These are phyloP conservation scores for Afroboletus lepidellus DNA, from an alignment of 1,284 basidiomycete genomes.

Conservation along the genomic window DNA sequence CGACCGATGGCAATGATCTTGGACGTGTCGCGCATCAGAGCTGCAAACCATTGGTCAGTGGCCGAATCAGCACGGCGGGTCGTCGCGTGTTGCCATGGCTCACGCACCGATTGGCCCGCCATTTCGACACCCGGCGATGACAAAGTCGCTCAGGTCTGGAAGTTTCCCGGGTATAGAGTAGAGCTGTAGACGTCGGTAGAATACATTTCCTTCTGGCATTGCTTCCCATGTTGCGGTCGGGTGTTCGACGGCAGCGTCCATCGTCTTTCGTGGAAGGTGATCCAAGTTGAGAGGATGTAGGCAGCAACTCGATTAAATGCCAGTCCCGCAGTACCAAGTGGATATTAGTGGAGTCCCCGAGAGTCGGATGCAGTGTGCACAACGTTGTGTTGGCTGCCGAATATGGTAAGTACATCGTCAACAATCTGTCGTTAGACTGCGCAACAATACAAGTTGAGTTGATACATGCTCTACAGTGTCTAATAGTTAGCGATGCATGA, in stretches of 20 bases:
- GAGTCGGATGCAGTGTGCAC: too few species aligned
- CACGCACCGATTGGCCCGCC: slow-evolving; percentile 84
- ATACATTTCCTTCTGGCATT: slow-evolving; percentile 75
- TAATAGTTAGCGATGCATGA: neutral
- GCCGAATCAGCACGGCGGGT: slow-evolving; percentile 6
- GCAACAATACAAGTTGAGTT: neutral
- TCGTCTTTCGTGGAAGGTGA: slow-evolving; percentile 4
- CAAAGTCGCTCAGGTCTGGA: slow-evolving; percentile 77
- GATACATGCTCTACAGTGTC: slow-evolving; percentile 7
- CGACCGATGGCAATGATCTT: slow-evolving; percentile 78
- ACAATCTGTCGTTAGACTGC: neutral
- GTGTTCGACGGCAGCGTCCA: slow-evolving; percentile 53
- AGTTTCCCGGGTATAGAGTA: slow-evolving; percentile 84
- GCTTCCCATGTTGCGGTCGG: slow-evolving; percentile 79
- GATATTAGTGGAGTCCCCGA: neutral
- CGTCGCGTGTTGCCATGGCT: neutral
- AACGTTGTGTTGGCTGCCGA: neutral
- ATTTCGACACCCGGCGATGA: slow-evolving; percentile 79
- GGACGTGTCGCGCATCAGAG: slow-evolving; percentile 83
- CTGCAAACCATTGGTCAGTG: slow-evolving; percentile 39
- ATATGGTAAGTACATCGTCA: slow-evolving; percentile 11
- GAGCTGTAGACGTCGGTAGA: slow-evolving; percentile 78
- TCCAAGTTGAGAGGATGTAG: neutral
- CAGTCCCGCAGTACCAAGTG: neutral
- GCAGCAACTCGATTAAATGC: neutral